A percentile compares a stretch with the other conserved stretches of the same genome.
These are phyloP conservation scores for Xylariaceae sp. DNA, from an alignment of 2,329 filamentous ascomycete species.

Conservation along the genomic window DNA sequence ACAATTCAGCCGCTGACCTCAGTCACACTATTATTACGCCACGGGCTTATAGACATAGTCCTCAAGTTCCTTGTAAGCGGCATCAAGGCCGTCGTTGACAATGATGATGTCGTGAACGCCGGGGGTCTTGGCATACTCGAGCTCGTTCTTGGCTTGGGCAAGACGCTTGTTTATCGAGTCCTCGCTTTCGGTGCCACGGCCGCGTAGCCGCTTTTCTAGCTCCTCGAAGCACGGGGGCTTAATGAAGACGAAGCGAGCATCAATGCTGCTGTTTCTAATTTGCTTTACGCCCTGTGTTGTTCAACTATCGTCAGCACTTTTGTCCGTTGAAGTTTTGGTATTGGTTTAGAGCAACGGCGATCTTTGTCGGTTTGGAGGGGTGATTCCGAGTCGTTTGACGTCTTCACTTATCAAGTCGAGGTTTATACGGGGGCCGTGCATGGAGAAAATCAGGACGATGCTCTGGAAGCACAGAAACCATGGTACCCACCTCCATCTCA, in stretches of 20 bases:
- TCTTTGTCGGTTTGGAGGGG: neutral
- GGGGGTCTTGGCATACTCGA: constrained; percentile 64
- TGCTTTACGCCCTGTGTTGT: constrained; percentile 71
- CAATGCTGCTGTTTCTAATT: constrained; percentile 64
- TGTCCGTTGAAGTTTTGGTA: neutral
- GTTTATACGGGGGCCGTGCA: neutral
- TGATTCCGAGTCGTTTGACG: neutral
- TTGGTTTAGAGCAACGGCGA: too few relatives aligned
- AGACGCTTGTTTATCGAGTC: constrained; percentile 65
- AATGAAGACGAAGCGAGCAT: constrained; percentile 79
- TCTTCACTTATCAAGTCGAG: neutral
- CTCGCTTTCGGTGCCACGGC: constrained; percentile 73
- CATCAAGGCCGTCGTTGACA: constrained; percentile 55
- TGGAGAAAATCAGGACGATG: neutral
- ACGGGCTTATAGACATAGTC: constrained; percentile 40
- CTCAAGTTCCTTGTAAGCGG: constrained; percentile 49
- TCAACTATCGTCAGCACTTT: neutral
- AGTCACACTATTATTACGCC: constrained; percentile 6
- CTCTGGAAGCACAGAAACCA: neutral
- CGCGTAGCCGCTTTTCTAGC: constrained; percentile 68
- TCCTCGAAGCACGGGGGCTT: constrained; percentile 70
- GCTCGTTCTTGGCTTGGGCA: constrained; percentile 65
- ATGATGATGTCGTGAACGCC: constrained; percentile 62
- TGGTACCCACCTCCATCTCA: constrained; percentile 74
- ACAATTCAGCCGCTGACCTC: neutral